Conservation (phyloP, 441 rosid species). For the Gossypium laxum region DNA sequence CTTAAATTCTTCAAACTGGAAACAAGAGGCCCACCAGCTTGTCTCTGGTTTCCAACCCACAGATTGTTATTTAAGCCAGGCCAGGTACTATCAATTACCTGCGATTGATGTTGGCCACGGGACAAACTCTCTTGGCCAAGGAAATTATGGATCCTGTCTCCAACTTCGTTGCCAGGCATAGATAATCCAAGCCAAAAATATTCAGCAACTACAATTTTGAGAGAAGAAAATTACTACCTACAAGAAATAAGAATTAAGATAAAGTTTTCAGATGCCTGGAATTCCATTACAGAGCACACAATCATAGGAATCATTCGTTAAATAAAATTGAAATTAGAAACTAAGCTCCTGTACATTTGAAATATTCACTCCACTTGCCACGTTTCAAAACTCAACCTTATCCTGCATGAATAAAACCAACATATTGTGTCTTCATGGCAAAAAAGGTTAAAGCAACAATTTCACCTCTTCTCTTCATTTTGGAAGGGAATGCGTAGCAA, state of each 20-base stretch:
- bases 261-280: constrained; percentile 10
- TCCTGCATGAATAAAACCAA: constrained; percentile 20
- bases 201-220: constrained; percentile 24
- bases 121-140: constrained; percentile 61
- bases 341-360: constrained; percentile 30
- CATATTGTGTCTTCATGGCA: constrained; percentile 1
- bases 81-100: constrained; percentile 54
- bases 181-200: constrained; percentile 32
- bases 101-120: constrained; percentile 49
- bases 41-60: constrained; percentile 52
- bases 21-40: constrained; percentile 38
- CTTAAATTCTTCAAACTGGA: constrained; percentile 43
- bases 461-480: not conserved
- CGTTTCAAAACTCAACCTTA: constrained; percentile 12
- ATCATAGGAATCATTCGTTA: not conserved
- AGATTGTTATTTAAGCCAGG: constrained; percentile 37
- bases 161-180: constrained; percentile 92
- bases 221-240: constrained; percentile 15
- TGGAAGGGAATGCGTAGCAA: not conserved
- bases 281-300: constrained; percentile 1
- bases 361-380: constrained; percentile 20
- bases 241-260: constrained; percentile 8
- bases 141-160: constrained; percentile 72
- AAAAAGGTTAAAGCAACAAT: not conserved
- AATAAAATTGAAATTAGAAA: constrained; percentile 9